Evolutionary conservation across 2,329 filamentous ascomycete genomes (phyloP).

Genomic region (Stagonosporopsis rhizophila): DNA sequence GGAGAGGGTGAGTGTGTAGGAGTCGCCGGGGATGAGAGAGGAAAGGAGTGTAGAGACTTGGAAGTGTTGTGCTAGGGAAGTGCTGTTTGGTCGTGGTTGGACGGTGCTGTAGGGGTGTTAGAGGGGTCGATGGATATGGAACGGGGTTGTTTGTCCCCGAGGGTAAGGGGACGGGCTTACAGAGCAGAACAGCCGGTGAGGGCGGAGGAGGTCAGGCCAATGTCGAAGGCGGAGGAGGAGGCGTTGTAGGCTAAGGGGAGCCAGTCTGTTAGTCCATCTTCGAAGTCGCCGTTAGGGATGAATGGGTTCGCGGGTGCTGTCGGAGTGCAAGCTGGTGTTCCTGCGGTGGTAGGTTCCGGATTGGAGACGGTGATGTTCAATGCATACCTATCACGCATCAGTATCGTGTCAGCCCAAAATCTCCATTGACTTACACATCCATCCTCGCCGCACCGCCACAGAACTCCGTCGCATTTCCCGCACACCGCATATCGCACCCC

Average conservation of each 20-base stretch:
- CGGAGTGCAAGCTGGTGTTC: neutral
- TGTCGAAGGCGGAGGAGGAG: neutral
- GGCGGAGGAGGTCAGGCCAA: neutral
- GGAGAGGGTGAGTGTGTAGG: constrained; percentile 1
- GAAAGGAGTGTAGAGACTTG: neutral
- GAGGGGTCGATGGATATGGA: neutral
- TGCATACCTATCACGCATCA: neutral
- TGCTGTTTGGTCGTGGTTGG: constrained; percentile 1
- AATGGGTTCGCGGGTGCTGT: neutral
- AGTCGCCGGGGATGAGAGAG: neutral
- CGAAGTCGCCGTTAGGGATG: constrained; percentile 6
- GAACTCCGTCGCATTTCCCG: constrained; percentile 26
- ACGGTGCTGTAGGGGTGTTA: neutral
- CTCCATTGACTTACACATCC: constrained; percentile 2
- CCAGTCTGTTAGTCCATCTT: constrained; percentile 2
- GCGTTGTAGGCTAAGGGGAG: constrained; percentile 1
- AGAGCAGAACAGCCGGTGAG: constrained; percentile 1
- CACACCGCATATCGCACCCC: constrained; percentile 27
- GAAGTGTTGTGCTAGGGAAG: constrained; percentile 1
- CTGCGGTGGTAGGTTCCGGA: neutral
- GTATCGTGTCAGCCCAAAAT: neutral
- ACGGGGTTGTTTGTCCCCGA: neutral
- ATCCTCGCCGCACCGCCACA: constrained; percentile 29
- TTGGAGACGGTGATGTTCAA: neutral
- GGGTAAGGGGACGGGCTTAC: neutral